phyloP scores from a whole-genome alignment of 1,284 basidiomycete species.

The Inonotus hispidus region DNA sequence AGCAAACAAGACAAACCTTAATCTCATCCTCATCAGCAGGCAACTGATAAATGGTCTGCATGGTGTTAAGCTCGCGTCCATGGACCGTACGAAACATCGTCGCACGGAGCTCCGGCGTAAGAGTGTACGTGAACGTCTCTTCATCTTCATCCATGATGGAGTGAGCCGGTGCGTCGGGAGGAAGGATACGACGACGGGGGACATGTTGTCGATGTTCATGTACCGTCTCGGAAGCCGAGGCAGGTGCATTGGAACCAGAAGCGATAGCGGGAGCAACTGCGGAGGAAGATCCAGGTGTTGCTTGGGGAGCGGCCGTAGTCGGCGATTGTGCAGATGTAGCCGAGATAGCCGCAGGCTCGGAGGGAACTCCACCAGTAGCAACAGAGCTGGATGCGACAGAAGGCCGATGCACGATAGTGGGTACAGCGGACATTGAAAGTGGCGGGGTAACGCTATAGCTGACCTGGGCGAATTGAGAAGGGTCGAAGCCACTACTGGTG shows the following conservation, averaged over 20 bases:
- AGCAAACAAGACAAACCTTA: conserved; percentile 17
- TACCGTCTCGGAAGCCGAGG: not conserved
- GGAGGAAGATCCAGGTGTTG: not conserved
- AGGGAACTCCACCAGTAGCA: not conserved
- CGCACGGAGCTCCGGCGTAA: conserved; percentile 18
- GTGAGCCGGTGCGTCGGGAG: conserved; percentile 5
- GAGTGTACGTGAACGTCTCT: conserved; percentile 18
- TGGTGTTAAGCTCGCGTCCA: conserved; percentile 20
- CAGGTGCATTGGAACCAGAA: not conserved
- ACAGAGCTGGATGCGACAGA: not conserved
- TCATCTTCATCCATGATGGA: conserved; percentile 9
- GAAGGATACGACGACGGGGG: not conserved
- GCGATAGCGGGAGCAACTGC: not conserved
- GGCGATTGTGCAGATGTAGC: not conserved
- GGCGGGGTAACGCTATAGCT: not conserved
- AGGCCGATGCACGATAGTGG: not conserved
- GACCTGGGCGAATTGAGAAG: not conserved
- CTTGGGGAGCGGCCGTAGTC: not conserved
- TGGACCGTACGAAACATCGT: conserved; percentile 20
- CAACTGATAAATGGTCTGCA: conserved; percentile 23
- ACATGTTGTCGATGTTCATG: not conserved
- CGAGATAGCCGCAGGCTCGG: not conserved
- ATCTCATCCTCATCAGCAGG: conserved; percentile 25
- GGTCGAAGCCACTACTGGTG: not conserved
- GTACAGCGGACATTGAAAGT: not conserved